These are phyloP conservation scores for Veloboletus limbatus DNA, from an alignment of 1,284 basidiomycete genomes.

Conservation along the genomic window DNA sequence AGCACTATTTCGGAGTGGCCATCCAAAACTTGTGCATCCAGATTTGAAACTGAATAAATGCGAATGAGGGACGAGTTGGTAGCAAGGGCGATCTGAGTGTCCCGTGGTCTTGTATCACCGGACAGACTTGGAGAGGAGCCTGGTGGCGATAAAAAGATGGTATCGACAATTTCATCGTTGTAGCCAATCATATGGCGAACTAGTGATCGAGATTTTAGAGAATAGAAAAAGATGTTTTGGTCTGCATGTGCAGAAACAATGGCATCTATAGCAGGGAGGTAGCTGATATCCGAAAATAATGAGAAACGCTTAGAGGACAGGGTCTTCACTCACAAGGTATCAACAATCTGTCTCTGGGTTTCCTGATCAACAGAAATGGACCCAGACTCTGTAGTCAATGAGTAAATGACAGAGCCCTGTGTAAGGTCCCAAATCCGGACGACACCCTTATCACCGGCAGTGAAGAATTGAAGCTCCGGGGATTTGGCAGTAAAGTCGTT, in stretches of 20 bases:
- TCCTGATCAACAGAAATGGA: constrained; percentile 57
- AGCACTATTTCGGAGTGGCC: constrained; percentile 94
- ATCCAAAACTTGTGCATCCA: constrained; percentile 80
- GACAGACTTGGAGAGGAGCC: constrained; percentile 7
- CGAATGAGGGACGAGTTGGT: constrained; percentile 94
- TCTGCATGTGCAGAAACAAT: constrained; percentile 94
- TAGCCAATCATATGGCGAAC: constrained; percentile 93
- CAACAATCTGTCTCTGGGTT: constrained; percentile 73
- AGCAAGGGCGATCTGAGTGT: constrained; percentile 85
- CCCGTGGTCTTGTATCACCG: constrained; percentile 33
- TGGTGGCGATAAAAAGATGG: constrained; percentile 65
- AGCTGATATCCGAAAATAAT: constrained; percentile 46
- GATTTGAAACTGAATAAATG: constrained; percentile 70
- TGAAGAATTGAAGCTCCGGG: constrained; percentile 66
- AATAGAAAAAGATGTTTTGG: constrained; percentile 93
- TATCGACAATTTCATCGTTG: constrained; percentile 97
- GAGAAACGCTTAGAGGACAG: constrained; percentile 10
- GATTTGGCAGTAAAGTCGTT: constrained; percentile 44
- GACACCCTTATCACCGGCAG: constrained; percentile 85
- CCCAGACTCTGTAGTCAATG: constrained; percentile 53
- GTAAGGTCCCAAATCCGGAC: constrained; percentile 82
- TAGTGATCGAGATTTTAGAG: constrained; percentile 58
- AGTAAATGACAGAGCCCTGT: constrained; percentile 61
- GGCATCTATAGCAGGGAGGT: constrained; percentile 59
- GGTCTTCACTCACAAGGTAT: constrained; percentile 58